Base-by-base conservation (phyloP, 352 stramenopile species). In the Phytophthora fragariae region DNA sequence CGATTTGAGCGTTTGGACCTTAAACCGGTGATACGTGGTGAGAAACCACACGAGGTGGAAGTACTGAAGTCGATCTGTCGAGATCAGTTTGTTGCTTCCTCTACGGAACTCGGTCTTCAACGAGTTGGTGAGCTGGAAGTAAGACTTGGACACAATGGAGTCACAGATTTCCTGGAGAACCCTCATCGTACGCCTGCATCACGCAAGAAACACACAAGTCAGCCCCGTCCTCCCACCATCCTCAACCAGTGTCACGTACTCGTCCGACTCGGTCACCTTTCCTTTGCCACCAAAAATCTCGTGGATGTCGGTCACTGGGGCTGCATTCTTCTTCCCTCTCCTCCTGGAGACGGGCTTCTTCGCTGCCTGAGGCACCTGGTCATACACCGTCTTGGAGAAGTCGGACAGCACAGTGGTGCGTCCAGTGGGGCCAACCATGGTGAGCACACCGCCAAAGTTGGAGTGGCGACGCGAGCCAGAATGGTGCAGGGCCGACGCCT, bases 31-130 rank as follows among this genome's bases (percentile, higher is more conserved):
- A 67, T 95, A 97, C 12, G 72, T 86, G 12, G 86, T 95, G 8
- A 95, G 75, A 65, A 96, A 97, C 87, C 88, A 95, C 19, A 95
- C 80, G 19, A 97, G 70, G 66, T 95, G 88, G 65, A 97, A 96
- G 55, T 97, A 97, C 78, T 96, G 85, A 1, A 97, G 78, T n/a
- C 88, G 83, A 87, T 97, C 90, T 3, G 87, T 92, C 5, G 83
- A 85, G 21, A 97, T 85, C 49, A 97, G 69, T 62, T 96, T 96
- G 72, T 50, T 89, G 70, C 90, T 97, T 41, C 90, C 90, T 61
- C 90, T 76, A 46, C 90, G 88, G 46, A 97, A 97, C 63, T 97
- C 90, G 47, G 86, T 90, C 61, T 96, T 96, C 33, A 97, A 82
- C 33, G 88, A 96, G 53, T 92, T 94, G 0, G 88, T 96, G 10